These are phyloP conservation scores for Pseudocercospora crystallina DNA, from an alignment of 2,329 filamentous ascomycete species.

Conservation along the genomic window DNA sequence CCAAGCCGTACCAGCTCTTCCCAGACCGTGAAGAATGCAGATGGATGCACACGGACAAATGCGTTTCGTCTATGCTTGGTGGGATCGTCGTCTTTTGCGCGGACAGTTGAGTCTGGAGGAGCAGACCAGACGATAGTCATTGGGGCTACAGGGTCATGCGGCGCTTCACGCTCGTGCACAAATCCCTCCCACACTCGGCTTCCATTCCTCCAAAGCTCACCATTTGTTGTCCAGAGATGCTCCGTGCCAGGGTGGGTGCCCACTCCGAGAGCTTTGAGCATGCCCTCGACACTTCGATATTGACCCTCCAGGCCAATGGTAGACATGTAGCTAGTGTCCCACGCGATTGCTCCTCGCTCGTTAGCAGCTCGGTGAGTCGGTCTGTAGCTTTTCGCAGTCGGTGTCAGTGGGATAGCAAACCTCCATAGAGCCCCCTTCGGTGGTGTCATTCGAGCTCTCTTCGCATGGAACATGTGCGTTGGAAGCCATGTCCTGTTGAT, in stretches of 20 bases:
- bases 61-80: constrained; percentile 52
- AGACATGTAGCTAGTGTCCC: constrained; percentile 94
- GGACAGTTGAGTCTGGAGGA: constrained; percentile 25
- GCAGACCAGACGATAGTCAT: constrained; percentile 75
- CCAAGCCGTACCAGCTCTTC: constrained; percentile 58
- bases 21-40: constrained; percentile 71
- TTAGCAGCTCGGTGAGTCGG: constrained; percentile 79
- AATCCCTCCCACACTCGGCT: constrained; percentile 59
- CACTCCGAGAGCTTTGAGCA: constrained; percentile 67
- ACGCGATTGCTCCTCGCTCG: constrained; percentile 74
- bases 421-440: constrained; percentile 82
- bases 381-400: constrained; percentile 86
- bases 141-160: constrained; percentile 64
- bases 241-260: constrained; percentile 28
- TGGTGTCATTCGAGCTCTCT: constrained; percentile 83
- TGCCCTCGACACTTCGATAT: constrained; percentile 60
- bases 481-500: constrained; percentile 89
- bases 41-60: constrained; percentile 78
- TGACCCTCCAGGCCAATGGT: constrained; percentile 76
- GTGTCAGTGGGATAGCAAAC: constrained; percentile 80
- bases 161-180: constrained; percentile 56
- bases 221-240: constrained; percentile 60
- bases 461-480: constrained; percentile 91
- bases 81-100: constrained; percentile 25
- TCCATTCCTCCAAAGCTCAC: constrained; percentile 69